phyloP scores from a whole-genome alignment of 2,329 filamentous ascomycete species.

The Eurotiales sp. region DNA sequence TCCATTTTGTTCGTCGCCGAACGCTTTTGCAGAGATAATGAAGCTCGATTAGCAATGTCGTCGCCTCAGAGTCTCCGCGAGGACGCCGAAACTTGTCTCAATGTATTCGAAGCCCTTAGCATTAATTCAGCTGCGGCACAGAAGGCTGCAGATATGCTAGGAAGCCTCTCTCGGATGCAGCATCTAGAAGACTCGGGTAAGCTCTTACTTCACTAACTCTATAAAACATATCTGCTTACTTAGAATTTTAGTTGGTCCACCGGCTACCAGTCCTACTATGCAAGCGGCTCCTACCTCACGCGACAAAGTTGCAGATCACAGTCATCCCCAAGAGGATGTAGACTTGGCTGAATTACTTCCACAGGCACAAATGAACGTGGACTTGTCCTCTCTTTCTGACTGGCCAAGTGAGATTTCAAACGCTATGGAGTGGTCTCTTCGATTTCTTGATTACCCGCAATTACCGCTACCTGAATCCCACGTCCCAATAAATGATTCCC shows the following conservation, averaged over 20 bases:
- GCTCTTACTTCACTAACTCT: neutral
- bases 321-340: neutral
- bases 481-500: too few relatives aligned
- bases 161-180: slow-evolving; percentile 35
- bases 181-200: neutral
- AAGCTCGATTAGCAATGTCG: neutral
- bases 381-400: slow-evolving; percentile 16
- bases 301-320: slow-evolving; percentile 2
- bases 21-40: slow-evolving; percentile 16
- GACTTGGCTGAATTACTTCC: neutral
- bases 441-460: neutral
- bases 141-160: slow-evolving; percentile 50
- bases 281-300: slow-evolving; percentile 8
- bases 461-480: too few relatives aligned
- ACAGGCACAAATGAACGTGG: neutral
- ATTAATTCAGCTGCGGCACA: slow-evolving; percentile 37
- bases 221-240: too few relatives aligned
- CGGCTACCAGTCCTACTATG: too few relatives aligned
- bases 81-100: slow-evolving; percentile 37
- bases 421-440: slow-evolving; percentile 10
- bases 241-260: too few relatives aligned
- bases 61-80: slow-evolving; percentile 24
- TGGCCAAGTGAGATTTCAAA: slow-evolving; percentile 10
- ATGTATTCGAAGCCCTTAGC: slow-evolving; percentile 35
- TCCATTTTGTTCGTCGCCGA: slow-evolving; percentile 37